phyloP scores from a whole-genome alignment of 495 filamentous ascomycete genomes.

The Thermochaetoides thermophila region DNA sequence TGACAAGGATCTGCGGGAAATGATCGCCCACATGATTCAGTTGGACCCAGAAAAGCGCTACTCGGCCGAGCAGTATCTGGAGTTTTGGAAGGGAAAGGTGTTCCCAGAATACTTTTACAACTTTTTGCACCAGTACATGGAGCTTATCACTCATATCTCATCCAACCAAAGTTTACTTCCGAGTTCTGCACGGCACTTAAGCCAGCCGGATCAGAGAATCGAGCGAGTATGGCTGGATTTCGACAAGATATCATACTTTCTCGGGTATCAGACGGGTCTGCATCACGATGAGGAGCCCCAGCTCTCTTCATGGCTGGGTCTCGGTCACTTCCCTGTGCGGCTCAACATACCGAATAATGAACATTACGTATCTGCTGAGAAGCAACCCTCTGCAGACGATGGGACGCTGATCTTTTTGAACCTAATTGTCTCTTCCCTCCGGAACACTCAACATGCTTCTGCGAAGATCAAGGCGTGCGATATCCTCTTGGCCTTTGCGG shows the following conservation, averaged over 20 bases:
- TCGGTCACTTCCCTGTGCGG: constrained; percentile 55
- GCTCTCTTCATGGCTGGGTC: constrained; percentile 28
- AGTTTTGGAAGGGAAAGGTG: constrained; percentile 79
- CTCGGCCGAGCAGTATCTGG: constrained; percentile 87
- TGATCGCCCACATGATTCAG: constrained; percentile 92
- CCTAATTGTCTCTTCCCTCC: constrained; percentile 70
- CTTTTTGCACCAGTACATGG: constrained; percentile 96
- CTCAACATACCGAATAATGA: constrained; percentile 79
- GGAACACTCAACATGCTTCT: constrained; percentile 77
- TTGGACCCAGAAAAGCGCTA: constrained; percentile 80
- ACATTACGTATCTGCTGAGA: constrained; percentile 37
- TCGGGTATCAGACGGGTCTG: constrained; percentile 48
- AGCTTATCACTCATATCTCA: constrained; percentile 83
- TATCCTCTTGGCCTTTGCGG: constrained; percentile 80
- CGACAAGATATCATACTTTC: constrained; percentile 91
- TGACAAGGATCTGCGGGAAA: constrained; percentile 69
- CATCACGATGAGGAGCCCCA: constrained; percentile 15
- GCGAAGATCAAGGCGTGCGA: constrained; percentile 84
- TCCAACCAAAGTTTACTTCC: constrained; percentile 55
- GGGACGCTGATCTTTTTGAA: constrained; percentile 87
- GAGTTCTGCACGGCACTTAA: constrained; percentile 48
- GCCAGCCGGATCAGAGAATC: constrained; percentile 83
- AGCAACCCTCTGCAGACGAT: constrained; percentile 48
- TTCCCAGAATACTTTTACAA: constrained; percentile 95
- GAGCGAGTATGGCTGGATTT: constrained; percentile 87